Base-by-base conservation (phyloP, 2,329 filamentous ascomycete genomes). In the Anthostomella pinea region DNA sequence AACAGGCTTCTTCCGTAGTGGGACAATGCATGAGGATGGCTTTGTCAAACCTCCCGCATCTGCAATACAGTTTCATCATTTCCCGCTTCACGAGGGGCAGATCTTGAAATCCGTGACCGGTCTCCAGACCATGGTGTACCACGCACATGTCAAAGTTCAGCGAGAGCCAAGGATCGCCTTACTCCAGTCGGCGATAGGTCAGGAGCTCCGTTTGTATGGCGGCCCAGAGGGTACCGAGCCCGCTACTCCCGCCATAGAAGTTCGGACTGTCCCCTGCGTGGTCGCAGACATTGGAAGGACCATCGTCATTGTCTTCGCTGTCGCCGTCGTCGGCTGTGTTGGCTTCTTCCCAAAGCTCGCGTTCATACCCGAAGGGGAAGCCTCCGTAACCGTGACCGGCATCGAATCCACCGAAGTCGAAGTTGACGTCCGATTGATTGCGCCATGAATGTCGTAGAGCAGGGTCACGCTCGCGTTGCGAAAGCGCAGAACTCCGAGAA, bases 171-270 rank as follows among this genome's bases (percentile, higher is more conserved):
- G 35, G n/a, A 22, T 38, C 35, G 11, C 35, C 35, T 5, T 28
- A 29, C 33, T 14, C 15, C 10, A 33, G 29, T 3, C 30, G 29
- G 3, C 40, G 36, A 13, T 43, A 43, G 2, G 38, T 44, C 9
- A 44, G 33, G 1, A 41, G 14, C 15, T 41, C 41, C 2, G 27
- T 22, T 13, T 41, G 34, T 8, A 38, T 35, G 9, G 30, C 39
- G n/a, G 41, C 41, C 38, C 41, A 44, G 14, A 41, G 22, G 2
- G 33, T 23, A 1, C 41, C 41, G 1, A 44, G 40, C 2, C 38
- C 19, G 6, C 15, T 21, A 3, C n/a, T 23, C 3, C 19, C 23
- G 11, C 33, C 36, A 13, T 38, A 15, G 5, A 37, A n/a, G 25
- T 27, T 27, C 25, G n/a, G n/a, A n/a, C n/a, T n/a, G n/a, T n/a